phyloP scores from a whole-genome alignment of 139 green algal genomes.

The Raphidocelis subcapitata region DNA sequence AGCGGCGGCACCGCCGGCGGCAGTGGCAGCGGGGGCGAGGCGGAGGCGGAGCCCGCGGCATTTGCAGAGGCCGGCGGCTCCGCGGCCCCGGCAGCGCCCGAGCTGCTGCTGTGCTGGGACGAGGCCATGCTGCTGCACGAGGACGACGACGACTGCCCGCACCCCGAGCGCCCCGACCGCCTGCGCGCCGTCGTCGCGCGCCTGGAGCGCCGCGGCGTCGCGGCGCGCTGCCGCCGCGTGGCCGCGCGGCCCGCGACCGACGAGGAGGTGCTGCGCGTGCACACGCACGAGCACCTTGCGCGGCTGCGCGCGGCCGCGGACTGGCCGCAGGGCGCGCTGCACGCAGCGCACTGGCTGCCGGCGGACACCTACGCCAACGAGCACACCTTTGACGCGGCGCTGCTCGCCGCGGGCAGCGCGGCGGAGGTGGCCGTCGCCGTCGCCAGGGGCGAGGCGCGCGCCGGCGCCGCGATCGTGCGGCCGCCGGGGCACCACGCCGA shows the following conservation, averaged over 20 bases:
- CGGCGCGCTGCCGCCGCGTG: constrained; percentile 31
- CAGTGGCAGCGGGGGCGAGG: no score
- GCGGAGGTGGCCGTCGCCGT: constrained; percentile 59
- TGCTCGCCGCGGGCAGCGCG: constrained; percentile 65
- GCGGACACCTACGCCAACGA: constrained; percentile 73
- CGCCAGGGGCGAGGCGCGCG: constrained; percentile 29
- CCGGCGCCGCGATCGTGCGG: constrained; percentile 63
- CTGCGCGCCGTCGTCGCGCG: constrained; percentile 71
- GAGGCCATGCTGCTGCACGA: constrained; percentile 36
- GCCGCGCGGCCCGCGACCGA: constrained; percentile 43
- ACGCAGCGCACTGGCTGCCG: constrained; percentile 2
- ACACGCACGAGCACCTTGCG: constrained; percentile 52
- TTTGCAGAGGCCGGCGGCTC: neutral
- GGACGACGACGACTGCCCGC: constrained; percentile 23
- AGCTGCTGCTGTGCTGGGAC: constrained; percentile 27
- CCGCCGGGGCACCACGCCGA: constrained; percentile 79
- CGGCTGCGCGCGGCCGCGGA: constrained; percentile 4
- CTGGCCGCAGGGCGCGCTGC: neutral
- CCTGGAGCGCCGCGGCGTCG: constrained; percentile 44
- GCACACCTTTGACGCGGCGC: constrained; percentile 58
- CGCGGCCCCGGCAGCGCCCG: neutral
- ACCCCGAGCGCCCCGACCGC: constrained; percentile 65
- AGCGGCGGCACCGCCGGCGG: no score
- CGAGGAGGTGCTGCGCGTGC: constrained; percentile 58
- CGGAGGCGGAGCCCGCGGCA: no score